phyloP scores from a whole-genome alignment of 164 flowering plant genomes.

The Nelumbo lutea region DNA sequence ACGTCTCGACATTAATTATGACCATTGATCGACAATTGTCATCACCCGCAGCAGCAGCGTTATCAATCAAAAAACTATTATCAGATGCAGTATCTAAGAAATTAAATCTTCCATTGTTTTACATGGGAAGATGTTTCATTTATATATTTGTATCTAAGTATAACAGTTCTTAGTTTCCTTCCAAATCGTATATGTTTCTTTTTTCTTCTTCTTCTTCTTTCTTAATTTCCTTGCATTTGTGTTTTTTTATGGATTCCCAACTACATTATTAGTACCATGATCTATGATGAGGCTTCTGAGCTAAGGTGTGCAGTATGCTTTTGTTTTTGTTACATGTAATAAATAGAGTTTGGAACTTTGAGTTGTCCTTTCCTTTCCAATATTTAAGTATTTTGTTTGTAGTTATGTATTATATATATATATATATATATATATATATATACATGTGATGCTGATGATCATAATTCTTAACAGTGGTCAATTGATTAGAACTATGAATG shows the following conservation, averaged over 20 bases:
- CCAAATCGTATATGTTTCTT: not conserved
- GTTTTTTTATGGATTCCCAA: not conserved
- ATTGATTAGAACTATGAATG: not conserved
- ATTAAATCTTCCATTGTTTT: conserved; percentile 16
- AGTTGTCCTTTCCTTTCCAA: conserved; percentile 5
- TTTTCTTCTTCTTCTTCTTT: not conserved
- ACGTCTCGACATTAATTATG: not conserved
- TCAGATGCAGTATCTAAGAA: not conserved
- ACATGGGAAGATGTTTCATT: conserved; percentile 12
- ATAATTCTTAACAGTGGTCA: not conserved
- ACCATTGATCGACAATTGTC: not conserved
- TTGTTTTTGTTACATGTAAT: no score
- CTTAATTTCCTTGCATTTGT: not conserved
- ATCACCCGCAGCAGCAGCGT: not conserved
- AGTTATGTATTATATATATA: no score
- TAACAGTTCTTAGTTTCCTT: not conserved
- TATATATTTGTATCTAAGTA: not conserved
- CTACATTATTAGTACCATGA: no score
- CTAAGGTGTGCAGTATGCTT: not conserved
- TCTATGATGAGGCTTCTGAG: no score
- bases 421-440: no score
- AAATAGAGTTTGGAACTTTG: not conserved
- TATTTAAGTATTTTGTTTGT: no score
- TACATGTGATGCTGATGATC: no score
- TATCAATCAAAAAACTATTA: not conserved